phyloP scores from a whole-genome alignment of 768 basidiomycete species.

The button mushroom (Agaricus bisporus) region DNA sequence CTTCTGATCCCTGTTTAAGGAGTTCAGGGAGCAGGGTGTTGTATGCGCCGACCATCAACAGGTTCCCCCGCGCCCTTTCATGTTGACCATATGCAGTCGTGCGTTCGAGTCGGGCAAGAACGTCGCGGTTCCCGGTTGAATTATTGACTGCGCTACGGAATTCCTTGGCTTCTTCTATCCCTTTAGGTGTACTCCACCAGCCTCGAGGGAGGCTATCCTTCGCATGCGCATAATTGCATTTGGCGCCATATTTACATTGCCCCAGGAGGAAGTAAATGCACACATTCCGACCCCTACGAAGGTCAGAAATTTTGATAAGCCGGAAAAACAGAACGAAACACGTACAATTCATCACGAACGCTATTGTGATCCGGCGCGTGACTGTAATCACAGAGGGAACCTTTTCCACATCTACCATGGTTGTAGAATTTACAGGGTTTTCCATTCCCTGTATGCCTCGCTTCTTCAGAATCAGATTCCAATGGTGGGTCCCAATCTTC shows the following conservation, averaged over 20 bases:
- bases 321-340: conserved; percentile 1
- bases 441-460: conserved; percentile 42
- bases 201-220: conserved; percentile 28
- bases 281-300: conserved; percentile 39
- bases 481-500: conserved; percentile 31
- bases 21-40: background rate
- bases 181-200: conserved; percentile 24
- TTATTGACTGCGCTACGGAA: background rate
- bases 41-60: background rate
- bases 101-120: background rate
- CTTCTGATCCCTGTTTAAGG: conserved; percentile 3
- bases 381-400: conserved; percentile 36
- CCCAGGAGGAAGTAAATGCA: conserved; percentile 36
- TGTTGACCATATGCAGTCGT: background rate
- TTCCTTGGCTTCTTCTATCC: background rate
- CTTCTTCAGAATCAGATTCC: conserved; percentile 51
- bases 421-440: conserved; percentile 54
- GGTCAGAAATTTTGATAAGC: background rate
- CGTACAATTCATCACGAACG: conserved; percentile 48
- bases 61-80: background rate
- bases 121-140: background rate
- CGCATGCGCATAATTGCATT: conserved; percentile 39
- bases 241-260: conserved; percentile 30
- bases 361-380: conserved; percentile 53
- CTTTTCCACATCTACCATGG: conserved; percentile 40